A percentile compares a stretch with the other conserved stretches of the same genome.
Conservation (phyloP, 192 early-diverging fungal species). For the Funneliformis mosseae region DNA sequence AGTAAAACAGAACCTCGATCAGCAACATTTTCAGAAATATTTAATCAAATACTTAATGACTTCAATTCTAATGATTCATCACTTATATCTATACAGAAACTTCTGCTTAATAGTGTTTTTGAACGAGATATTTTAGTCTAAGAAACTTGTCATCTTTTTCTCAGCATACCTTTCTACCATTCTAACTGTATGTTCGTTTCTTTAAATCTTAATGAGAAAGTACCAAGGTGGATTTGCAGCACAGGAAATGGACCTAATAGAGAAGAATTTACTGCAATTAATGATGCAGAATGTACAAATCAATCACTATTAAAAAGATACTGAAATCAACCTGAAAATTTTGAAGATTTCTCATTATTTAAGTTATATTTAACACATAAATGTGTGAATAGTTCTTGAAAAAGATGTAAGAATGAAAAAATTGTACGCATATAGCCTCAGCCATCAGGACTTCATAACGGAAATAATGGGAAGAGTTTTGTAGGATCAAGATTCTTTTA, state of each 20-base stretch:
- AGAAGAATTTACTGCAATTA: background rate
- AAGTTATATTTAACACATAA: slow-evolving; percentile 7
- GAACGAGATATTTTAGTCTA: background rate
- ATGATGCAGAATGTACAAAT: background rate
- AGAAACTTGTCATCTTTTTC: slow-evolving; percentile 16
- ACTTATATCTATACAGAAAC: background rate
- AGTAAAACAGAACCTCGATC: no score
- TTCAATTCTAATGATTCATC: background rate
- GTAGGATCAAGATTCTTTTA: background rate
- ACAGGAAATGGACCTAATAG: background rate
- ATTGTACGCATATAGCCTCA: background rate
- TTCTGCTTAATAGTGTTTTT: background rate
- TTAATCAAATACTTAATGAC: no score
- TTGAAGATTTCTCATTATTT: slow-evolving; percentile 24
- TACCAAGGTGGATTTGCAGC: background rate
- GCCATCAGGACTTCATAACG: background rate
- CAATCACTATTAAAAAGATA: slow-evolving; percentile 6
- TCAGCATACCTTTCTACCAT: background rate
- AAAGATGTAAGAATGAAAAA: background rate
- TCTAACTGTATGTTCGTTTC: background rate
- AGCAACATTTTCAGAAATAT: no score
- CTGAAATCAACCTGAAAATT: background rate
- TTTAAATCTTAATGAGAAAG: slow-evolving; percentile 11
- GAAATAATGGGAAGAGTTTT: slow-evolving; percentile 14
- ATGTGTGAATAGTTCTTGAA: background rate